These are phyloP conservation scores for Boechera retrofracta DNA, from an alignment of 345 rosid genomes.

Conservation along the genomic window DNA sequence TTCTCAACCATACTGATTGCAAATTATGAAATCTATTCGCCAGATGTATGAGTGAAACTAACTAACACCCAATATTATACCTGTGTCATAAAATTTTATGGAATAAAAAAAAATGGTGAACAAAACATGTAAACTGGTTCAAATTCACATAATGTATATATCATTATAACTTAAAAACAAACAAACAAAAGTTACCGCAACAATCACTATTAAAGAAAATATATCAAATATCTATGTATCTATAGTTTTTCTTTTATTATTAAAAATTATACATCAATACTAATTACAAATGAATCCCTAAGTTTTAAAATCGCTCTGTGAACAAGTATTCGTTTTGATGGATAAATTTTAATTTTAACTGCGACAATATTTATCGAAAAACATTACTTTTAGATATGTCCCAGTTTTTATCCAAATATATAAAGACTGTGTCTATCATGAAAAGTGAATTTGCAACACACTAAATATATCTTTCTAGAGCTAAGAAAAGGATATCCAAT, in stretches of 20 bases:
- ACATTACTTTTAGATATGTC: not conserved
- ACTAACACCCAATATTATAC: not conserved
- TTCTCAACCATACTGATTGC: not conserved
- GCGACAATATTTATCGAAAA: not conserved
- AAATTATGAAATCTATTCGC: not conserved
- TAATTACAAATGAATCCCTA: not conserved
- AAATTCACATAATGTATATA: not conserved
- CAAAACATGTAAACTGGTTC: not conserved
- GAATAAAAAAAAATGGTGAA: no score
- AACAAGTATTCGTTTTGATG: not conserved
- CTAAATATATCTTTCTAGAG: conserved; percentile 5
- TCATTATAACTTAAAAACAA: not conserved
- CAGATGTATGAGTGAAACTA: not conserved
- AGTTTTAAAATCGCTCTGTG: not conserved
- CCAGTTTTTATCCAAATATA: conserved; percentile 26
- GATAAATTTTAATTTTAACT: not conserved
- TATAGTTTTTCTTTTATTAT: not conserved
- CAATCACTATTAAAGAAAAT: not conserved
- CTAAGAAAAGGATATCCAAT: conserved; percentile 16
- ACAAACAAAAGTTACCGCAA: not conserved
- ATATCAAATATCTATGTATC: not conserved
- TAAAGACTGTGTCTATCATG: conserved; percentile 28
- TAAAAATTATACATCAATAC: not conserved
- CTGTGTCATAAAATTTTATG: not conserved
- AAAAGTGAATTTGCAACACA: conserved; percentile 35